Evolutionary conservation across 2,329 filamentous ascomycete genomes (phyloP), one percentile per base, ranked within the genome.

Genomic region (Sporothrix sp.): DNA sequence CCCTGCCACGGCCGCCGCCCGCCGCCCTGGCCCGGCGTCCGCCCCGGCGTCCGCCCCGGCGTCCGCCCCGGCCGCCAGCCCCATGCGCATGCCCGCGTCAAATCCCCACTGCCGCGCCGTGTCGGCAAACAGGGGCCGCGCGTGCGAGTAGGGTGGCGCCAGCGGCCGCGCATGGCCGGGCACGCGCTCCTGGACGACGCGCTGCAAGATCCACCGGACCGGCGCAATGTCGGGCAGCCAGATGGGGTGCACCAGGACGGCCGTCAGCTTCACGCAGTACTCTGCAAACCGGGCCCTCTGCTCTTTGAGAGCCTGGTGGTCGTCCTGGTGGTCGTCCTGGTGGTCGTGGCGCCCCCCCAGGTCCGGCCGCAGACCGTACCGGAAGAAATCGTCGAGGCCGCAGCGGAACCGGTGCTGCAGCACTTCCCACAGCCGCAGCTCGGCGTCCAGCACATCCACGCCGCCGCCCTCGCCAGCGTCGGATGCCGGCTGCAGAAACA

Each of bases 161-260:
- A 55, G 16, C 14, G 56, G 56, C 2, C 27, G 30, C 1, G 21
- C 47, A 28, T 58, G 56, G 2, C 43, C 42, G 7, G 30, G 39
- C 14, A 57, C 50, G 25, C 56, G 54, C n/a, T 38, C 37, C 38
- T 54, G 51, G 5, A 58, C 48, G 25, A 51, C 38, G 13, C 52
- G 48, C 48, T 57, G 54, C 44, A 58, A 50, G 30, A 55, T 18
- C 51, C 51, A 58, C 28, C 56, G 56, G 7, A 52, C 51, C 8
- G 28, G 32, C 2, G 52, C 42, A 9, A 53, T 28, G 48, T 52
- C 37, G 30, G 36, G 3, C 30, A 21, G 18, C 56, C 56, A 58
- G 43, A 58, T 30, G 0, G 53, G 54, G 39, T 58, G 54, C 6
- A 35, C 28, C 13, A 57, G 33, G n/a, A 57, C 40, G 30, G 30